phyloP scores from a whole-genome alignment of 2,329 filamentous ascomycete genomes.

The Phialemoniopsis sp. region DNA sequence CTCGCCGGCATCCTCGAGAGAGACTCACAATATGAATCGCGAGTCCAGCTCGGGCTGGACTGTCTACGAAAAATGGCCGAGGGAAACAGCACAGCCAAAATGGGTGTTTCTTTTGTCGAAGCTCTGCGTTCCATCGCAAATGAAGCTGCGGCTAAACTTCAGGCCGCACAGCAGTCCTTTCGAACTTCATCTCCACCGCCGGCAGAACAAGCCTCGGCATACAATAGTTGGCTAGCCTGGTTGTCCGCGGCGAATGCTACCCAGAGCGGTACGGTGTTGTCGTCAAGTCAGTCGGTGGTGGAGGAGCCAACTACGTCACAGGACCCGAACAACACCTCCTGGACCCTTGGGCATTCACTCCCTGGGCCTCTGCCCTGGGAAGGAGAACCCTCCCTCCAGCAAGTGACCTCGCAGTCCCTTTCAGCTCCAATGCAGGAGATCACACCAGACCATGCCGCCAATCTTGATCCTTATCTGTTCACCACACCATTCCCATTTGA shows the following conservation, averaged over 20 bases:
- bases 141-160: slow-evolving; percentile 13
- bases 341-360: too few species aligned
- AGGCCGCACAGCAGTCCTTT: slow-evolving; percentile 6
- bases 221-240: slow-evolving; percentile 3
- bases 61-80: slow-evolving; percentile 26
- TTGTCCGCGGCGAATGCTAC: background rate
- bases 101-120: slow-evolving; percentile 20
- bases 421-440: slow-evolving; percentile 1
- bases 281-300: too few species aligned
- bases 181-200: background rate
- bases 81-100: slow-evolving; percentile 21
- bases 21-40: slow-evolving; percentile 21
- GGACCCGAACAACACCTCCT: too few species aligned
- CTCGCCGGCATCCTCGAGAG: slow-evolving; percentile 26
- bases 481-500: slow-evolving; percentile 6
- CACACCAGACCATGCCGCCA: slow-evolving; percentile 1
- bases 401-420: background rate
- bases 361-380: too few species aligned
- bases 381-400: too few species aligned
- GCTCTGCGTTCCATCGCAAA: slow-evolving; percentile 18
- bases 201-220: background rate
- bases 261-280: too few species aligned
- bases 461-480: slow-evolving; percentile 1
- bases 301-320: too few species aligned
- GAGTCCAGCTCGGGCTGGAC: slow-evolving; percentile 22